Conservation (phyloP, 306 rosid species). For the Oxytropis ochrocephala region DNA sequence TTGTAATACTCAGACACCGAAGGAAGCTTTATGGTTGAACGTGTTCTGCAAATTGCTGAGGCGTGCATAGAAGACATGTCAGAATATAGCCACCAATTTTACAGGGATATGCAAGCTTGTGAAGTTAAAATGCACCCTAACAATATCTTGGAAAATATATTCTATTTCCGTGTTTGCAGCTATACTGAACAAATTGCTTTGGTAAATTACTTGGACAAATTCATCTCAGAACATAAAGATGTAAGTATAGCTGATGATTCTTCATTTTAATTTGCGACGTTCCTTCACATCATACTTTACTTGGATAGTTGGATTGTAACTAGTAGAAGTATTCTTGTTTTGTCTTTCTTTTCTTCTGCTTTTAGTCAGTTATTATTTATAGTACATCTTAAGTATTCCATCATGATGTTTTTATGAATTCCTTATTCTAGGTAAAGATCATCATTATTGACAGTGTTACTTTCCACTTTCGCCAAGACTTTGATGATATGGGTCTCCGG, state of each 20-base stretch:
- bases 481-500: constrained; percentile 82
- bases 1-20: constrained; percentile 62
- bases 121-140: constrained; percentile 50
- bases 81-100: constrained; percentile 39
- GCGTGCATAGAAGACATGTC: constrained; percentile 76
- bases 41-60: constrained; percentile 83
- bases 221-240: constrained; percentile 72
- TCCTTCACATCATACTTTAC: not conserved
- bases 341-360: not conserved
- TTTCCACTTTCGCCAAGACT: constrained; percentile 93
- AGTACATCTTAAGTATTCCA: not conserved
- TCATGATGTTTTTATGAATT: not conserved
- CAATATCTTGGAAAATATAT: constrained; percentile 67
- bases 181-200: constrained; percentile 86
- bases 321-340: not conserved
- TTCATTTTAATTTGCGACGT: not conserved
- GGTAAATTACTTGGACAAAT: constrained; percentile 76
- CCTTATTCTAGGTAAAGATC: constrained; percentile 61
- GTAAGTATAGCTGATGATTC: constrained; percentile 42
- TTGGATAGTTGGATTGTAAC: not conserved
- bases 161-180: constrained; percentile 81
- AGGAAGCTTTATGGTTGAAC: constrained; percentile 96
- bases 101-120: constrained; percentile 41
- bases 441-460: constrained; percentile 86
- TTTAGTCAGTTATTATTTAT: not conserved